Base-by-base conservation (phyloP, 2,329 filamentous ascomycete species). In the Trichophyton verrucosum region DNA sequence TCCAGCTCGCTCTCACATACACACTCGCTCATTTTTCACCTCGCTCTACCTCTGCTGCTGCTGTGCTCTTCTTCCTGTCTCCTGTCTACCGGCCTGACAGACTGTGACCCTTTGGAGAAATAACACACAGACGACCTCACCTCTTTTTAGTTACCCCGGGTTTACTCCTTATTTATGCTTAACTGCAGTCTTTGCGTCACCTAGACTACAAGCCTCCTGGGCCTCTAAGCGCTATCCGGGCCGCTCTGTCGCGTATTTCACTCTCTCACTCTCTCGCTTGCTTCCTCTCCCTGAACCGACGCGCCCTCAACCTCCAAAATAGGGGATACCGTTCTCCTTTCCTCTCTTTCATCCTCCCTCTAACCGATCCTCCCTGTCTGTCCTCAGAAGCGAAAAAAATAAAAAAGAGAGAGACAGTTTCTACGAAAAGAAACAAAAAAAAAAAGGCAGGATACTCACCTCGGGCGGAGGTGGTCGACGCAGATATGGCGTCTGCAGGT, bases 401-500 rank as follows among this genome's bases (percentile, higher is more conserved):
- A 38, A 9, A 38, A 38, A 13, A 15, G 2, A 4, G 20, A 27
- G 11, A 49, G 17, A 24, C 44, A 47, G 46, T 22, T 49, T 15
- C 8, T 24, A 6, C 27, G 27, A 44, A 15, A 11, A 11, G 5
- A 7, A 33, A 33, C 3, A 33, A 33, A 9, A 13, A 13, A 38
- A 38, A 36, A 36, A 36, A 36, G 3, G 33, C 8, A 38, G 11
- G 33, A 13, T 15, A 9, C 24, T 5, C 6, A 17, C 27, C 15
- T 33, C 40, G 20, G 57, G 57, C 17, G 57, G 44, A 59, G 57
- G 36, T 38, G 36, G 44, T 59, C 49, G 27, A 59, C 44, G 66
- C 27, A 70, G 69, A 69, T 61, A 76, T 76, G 74, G 71, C 73
- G 72, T 71, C 74, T 67, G 57, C 61, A 53, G 71, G 72, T 68